Conservation (phyloP, 495 filamentous ascomycete species). For the Penicillium goetzii region DNA sequence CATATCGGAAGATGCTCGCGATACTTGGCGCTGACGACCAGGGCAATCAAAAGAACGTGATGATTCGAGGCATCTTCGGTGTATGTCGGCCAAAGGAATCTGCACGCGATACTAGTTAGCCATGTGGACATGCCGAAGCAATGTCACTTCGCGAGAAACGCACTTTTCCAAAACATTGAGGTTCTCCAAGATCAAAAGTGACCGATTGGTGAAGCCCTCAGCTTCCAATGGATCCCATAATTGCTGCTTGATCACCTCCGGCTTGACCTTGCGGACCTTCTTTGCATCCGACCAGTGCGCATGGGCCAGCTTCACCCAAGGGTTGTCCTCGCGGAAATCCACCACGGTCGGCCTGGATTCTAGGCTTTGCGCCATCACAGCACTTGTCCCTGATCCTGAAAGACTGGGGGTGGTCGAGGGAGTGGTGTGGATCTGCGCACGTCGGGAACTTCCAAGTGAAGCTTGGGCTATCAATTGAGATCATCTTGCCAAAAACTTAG, state of each 20-base stretch:
- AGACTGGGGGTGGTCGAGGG: slow-evolving; percentile 36
- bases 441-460: slow-evolving; percentile 32
- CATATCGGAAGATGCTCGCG: slow-evolving; percentile 86
- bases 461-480: slow-evolving; percentile 20
- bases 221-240: slow-evolving; percentile 91
- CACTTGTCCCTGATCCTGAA: slow-evolving; percentile 34
- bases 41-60: slow-evolving; percentile 81
- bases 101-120: slow-evolving; percentile 48
- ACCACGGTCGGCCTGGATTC: slow-evolving; percentile 62
- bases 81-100: slow-evolving; percentile 94
- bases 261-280: slow-evolving; percentile 75
- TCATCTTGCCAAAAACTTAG: slow-evolving; percentile 1
- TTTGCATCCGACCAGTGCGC: slow-evolving; percentile 81
- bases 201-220: slow-evolving; percentile 73
- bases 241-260: slow-evolving; percentile 81
- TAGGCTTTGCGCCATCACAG: slow-evolving; percentile 50
- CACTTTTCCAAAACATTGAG: slow-evolving; percentile 89
- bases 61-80: slow-evolving; percentile 86
- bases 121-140: slow-evolving; percentile 13
- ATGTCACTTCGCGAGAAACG: slow-evolving; percentile 17
- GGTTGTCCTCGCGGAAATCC: slow-evolving; percentile 76
- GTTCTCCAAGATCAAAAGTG: slow-evolving; percentile 83
- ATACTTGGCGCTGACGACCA: slow-evolving; percentile 86
- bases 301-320: slow-evolving; percentile 80
- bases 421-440: slow-evolving; percentile 37